These are phyloP conservation scores for Paramecium primaurelia DNA, from an alignment of 73 alveolate species.

Conservation along the genomic window DNA sequence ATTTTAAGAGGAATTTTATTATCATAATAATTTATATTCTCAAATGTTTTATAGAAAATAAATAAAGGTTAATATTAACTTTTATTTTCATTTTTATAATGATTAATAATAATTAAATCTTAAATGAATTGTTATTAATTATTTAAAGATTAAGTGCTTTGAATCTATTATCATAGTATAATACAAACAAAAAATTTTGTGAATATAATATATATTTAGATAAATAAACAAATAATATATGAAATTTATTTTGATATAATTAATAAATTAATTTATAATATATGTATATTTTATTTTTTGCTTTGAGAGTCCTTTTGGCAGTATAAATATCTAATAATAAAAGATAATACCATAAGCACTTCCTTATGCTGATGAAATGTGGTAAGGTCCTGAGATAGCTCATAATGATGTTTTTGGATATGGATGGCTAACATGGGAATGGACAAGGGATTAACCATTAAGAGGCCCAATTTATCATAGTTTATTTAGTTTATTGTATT, in stretches of 20 bases:
- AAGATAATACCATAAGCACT: background rate
- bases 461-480: slow-evolving; percentile 44
- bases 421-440: slow-evolving; percentile 66
- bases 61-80: background rate
- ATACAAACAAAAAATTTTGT: too few relatives aligned
- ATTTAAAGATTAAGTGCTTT: too few relatives aligned
- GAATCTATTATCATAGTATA: too few relatives aligned
- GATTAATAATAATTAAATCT: background rate
- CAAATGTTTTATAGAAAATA: too few relatives aligned
- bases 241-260: background rate
- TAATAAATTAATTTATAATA: background rate
- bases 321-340: background rate
- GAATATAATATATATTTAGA: too few relatives aligned
- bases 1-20: too few relatives aligned
- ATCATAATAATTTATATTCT: too few relatives aligned
- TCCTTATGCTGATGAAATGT: slow-evolving; percentile 55
- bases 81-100: too few relatives aligned
- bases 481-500: slow-evolving; percentile 26
- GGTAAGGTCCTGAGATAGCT: slow-evolving; percentile 66
- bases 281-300: background rate
- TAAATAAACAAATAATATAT: too few relatives aligned
- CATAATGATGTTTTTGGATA: slow-evolving; percentile 62
- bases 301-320: background rate
- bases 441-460: slow-evolving; percentile 49
- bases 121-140: too few relatives aligned